Evolutionary conservation across 768 basidiomycete species (phyloP).

Genomic region (Suillus sp.): DNA sequence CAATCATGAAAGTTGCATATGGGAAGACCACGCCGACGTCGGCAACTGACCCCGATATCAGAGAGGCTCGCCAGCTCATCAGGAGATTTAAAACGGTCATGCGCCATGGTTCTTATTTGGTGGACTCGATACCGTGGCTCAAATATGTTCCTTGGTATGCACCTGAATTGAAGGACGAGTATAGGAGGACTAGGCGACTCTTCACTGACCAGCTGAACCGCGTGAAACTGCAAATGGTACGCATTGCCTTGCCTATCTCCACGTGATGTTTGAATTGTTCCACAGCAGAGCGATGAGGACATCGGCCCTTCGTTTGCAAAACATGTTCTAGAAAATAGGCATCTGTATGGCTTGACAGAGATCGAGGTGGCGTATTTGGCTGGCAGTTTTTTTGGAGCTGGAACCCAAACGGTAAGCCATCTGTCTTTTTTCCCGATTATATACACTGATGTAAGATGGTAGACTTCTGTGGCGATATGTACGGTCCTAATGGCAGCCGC

Average conservation of each 20-base stretch:
- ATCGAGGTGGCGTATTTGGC: background rate
- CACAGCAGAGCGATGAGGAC: background rate
- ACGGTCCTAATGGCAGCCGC: conserved; percentile 53
- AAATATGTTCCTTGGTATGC: background rate
- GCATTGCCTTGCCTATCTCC: background rate
- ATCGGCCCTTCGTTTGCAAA: background rate
- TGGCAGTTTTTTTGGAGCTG: background rate
- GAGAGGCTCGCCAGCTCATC: background rate
- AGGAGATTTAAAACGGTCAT: background rate
- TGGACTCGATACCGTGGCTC: background rate
- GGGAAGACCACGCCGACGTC: background rate
- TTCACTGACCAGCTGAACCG: background rate
- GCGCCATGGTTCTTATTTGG: background rate
- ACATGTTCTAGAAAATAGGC: background rate
- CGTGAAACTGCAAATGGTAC: background rate
- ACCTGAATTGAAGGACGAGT: background rate
- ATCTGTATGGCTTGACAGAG: background rate
- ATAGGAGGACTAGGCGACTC: background rate
- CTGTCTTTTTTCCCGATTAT: background rate
- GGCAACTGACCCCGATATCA: background rate
- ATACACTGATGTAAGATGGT: background rate
- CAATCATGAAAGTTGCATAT: background rate
- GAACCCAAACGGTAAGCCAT: background rate
- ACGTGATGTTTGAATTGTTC: background rate
- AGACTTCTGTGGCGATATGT: conserved; percentile 52